A percentile compares a stretch with the other conserved stretches of the same genome.
Conservation (phyloP, 2,329 filamentous ascomycete genomes). For the Fusarium redolens region DNA sequence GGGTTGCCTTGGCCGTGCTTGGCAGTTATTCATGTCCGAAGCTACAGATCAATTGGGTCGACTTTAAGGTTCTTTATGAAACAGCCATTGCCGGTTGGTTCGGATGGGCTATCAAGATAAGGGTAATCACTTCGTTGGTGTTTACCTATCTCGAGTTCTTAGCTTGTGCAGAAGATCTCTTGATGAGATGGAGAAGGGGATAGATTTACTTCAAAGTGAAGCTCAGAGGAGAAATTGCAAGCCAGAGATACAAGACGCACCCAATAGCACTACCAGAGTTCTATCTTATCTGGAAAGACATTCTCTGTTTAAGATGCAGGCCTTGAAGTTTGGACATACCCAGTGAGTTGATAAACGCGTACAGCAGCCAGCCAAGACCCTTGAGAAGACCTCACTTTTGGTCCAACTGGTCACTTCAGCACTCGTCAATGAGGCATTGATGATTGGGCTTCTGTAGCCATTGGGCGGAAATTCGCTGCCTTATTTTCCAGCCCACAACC, state of each 20-base stretch:
- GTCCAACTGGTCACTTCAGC: not conserved
- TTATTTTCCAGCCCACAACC: not conserved
- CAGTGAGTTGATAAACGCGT: not conserved
- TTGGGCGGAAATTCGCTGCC: not conserved
- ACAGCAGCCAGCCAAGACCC: not conserved
- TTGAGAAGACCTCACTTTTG: not conserved
- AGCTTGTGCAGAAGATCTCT: not conserved
- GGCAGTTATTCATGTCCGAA: not conserved
- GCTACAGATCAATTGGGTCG: not conserved
- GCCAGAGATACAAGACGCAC: not conserved
- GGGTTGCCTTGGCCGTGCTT: not conserved
- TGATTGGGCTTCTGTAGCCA: not conserved
- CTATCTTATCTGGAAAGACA: not conserved
- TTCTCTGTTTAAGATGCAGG: not conserved
- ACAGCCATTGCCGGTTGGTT: not conserved
- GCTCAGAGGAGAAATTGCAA: fast-evolving
- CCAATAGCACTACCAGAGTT: fast-evolving
- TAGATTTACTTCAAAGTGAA: no score
- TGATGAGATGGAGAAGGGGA: not conserved
- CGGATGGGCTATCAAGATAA: not conserved
- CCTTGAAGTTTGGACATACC: no score
- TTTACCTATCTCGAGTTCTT: not conserved
- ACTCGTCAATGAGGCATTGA: no score
- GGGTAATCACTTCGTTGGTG: not conserved
- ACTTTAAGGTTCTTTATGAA: not conserved